Conservation (phyloP, 1,284 basidiomycete genomes). For the Boletellus sp. region DNA sequence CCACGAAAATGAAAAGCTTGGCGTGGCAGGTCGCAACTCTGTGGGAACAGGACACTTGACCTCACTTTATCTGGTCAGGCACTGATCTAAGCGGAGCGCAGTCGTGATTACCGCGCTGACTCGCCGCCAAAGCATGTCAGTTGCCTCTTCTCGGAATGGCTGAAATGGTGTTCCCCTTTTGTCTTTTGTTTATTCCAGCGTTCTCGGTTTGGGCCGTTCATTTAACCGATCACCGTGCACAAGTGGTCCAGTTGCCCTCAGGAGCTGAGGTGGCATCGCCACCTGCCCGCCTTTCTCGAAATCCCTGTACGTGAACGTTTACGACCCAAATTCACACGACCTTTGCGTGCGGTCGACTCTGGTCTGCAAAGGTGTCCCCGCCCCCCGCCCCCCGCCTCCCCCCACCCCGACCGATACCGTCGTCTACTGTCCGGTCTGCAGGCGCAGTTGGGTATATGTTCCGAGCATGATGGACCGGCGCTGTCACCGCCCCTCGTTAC, state of each 20-base stretch:
- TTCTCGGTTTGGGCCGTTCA: conserved; percentile 23
- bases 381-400: background rate
- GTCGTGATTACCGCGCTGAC: conserved; percentile 26
- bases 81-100: conserved; percentile 26
- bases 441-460: background rate
- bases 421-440: background rate
- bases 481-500: conserved; percentile 2
- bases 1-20: conserved; percentile 26
- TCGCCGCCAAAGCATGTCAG: conserved; percentile 22
- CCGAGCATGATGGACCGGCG: conserved; percentile 14
- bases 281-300: conserved; percentile 9
- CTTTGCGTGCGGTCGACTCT: background rate
- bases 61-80: conserved; percentile 30
- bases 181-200: conserved; percentile 9
- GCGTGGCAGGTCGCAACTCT: conserved; percentile 10
- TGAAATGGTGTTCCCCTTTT: conserved; percentile 5
- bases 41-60: conserved; percentile 22
- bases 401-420: background rate
- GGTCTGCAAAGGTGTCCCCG: background rate
- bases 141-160: conserved; percentile 16
- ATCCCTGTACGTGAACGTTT: conserved; percentile 5
- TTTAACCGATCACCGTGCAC: conserved; percentile 25
- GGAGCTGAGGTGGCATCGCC: conserved; percentile 14
- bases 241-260: conserved; percentile 3
- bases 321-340: conserved; percentile 11